Evolutionary conservation across 305 asterid genomes (phyloP).

Genomic region (Solanum aculeatissimum): DNA sequence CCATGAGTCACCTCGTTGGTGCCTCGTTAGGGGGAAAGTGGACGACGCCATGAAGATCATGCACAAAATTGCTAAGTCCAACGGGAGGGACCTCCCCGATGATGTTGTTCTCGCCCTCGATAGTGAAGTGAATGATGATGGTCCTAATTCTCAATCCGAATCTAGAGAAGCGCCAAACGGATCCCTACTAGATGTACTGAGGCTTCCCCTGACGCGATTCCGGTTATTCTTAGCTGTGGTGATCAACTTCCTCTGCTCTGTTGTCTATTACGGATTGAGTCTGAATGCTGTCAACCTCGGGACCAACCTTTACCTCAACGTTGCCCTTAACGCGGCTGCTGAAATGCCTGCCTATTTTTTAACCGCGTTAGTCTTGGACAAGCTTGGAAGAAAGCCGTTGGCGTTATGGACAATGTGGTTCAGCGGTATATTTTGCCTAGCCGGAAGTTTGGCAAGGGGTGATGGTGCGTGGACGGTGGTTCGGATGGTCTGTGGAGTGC

Average conservation of each 20-base stretch:
- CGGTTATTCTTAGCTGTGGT: slow-evolving; percentile 53
- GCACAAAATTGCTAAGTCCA: slow-evolving; percentile 40
- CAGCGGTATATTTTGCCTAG: slow-evolving; percentile 49
- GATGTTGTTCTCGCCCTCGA: slow-evolving; percentile 41
- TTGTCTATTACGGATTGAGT: slow-evolving; percentile 75
- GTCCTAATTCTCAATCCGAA: not conserved
- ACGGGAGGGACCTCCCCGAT: slow-evolving; percentile 36
- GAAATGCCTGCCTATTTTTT: slow-evolving; percentile 73
- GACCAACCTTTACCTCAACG: slow-evolving; percentile 67
- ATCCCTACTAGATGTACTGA: slow-evolving; percentile 51
- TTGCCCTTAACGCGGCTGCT: slow-evolving; percentile 54
- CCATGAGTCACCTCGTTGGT: slow-evolving; percentile 88
- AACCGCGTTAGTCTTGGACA: slow-evolving; percentile 51
- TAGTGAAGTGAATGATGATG: slow-evolving; percentile 19
- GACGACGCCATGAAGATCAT: slow-evolving; percentile 40
- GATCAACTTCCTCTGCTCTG: slow-evolving; percentile 63
- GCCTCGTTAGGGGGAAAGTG: slow-evolving; percentile 46
- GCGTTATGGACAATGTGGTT: slow-evolving; percentile 67
- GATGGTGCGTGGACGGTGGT: slow-evolving; percentile 25
- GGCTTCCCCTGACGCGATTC: slow-evolving; percentile 35
- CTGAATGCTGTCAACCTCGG: slow-evolving; percentile 73
- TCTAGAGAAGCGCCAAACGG: slow-evolving; percentile 29
- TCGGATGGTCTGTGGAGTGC: slow-evolving; percentile 46
- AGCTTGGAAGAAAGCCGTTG: slow-evolving; percentile 59
- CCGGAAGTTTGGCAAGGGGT: slow-evolving; percentile 34